These are phyloP conservation scores for Zopfochytrium polystomum DNA, from an alignment of 371 early-diverging fungal genomes.

Conservation along the genomic window DNA sequence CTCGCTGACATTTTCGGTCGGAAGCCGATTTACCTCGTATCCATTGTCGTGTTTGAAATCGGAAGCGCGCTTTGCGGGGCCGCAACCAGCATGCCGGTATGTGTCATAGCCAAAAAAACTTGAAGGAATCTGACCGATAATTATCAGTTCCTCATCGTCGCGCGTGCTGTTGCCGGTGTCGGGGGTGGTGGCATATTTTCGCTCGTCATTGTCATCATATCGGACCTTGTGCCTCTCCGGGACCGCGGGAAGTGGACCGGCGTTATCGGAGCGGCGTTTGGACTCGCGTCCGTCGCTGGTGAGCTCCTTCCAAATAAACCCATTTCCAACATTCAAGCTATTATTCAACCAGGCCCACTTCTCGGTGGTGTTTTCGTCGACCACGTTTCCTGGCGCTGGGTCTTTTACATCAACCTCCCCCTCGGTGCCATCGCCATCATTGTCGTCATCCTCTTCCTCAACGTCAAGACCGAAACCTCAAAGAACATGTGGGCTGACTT, in stretches of 20 bases:
- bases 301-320: no score
- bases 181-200: slow-evolving; percentile 26
- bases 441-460: slow-evolving; percentile 53
- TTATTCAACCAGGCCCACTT: no score
- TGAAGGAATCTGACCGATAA: no score
- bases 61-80: no score
- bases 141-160: no score
- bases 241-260: slow-evolving; percentile 27
- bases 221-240: slow-evolving; percentile 23
- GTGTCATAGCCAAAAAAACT: no score
- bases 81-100: no score
- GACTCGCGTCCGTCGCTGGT: slow-evolving; percentile 35
- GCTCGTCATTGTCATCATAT: slow-evolving; percentile 20
- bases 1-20: no score
- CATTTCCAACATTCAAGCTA: no score
- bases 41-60: no score
- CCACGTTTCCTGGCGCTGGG: slow-evolving; percentile 38
- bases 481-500: slow-evolving; percentile 45
- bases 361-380: slow-evolving; percentile 43
- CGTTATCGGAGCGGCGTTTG: slow-evolving; percentile 24
- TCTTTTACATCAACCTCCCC: slow-evolving; percentile 53
- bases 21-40: no score
- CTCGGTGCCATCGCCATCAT: slow-evolving; percentile 51
- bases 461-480: slow-evolving; percentile 30
- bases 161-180: no score